Conservation (phyloP, 352 stramenopile genomes). For the Phytophthora uliginosa region DNA sequence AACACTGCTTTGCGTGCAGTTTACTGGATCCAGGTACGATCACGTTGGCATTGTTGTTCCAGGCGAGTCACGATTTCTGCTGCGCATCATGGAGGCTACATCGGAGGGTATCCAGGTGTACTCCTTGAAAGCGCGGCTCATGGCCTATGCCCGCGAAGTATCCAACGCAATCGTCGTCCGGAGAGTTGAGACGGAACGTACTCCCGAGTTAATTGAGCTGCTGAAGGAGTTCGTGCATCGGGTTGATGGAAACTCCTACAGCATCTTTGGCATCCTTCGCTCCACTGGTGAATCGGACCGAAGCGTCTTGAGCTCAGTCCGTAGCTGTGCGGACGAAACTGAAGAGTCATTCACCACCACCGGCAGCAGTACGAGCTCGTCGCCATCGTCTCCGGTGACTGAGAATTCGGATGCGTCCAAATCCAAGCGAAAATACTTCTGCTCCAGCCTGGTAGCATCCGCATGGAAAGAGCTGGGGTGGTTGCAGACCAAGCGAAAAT, state of each 20-base stretch:
- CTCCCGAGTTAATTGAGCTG: constrained; percentile 46
- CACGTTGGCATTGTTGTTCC: constrained; percentile 87
- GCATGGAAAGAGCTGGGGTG: constrained; percentile 84
- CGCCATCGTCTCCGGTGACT: constrained; percentile 19
- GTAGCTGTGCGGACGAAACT: constrained; percentile 15
- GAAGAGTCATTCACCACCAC: constrained; percentile 22
- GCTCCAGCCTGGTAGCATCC: constrained; percentile 83
- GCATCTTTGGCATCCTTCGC: constrained; percentile 80
- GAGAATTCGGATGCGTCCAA: constrained; percentile 12
- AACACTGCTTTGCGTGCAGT: constrained; percentile 35
- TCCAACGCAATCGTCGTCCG: constrained; percentile 86
- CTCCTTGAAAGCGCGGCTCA: constrained; percentile 77
- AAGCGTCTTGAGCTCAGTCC: constrained; percentile 20
- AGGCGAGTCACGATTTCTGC: constrained; percentile 58
- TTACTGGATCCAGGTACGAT: constrained; percentile 83
- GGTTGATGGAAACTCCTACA: constrained; percentile 89
- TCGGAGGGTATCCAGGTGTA: constrained; percentile 86
- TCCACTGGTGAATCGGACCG: constrained; percentile 65
- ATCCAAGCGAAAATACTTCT: constrained; percentile 87
- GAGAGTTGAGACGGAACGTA: constrained; percentile 56
- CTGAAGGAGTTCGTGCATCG: constrained; percentile 66
- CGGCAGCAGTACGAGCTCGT: constrained; percentile 35
- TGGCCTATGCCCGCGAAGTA: constrained; percentile 85
- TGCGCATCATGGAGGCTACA: constrained; percentile 86
- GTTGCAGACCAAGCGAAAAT: constrained; percentile 73